Base-by-base conservation (phyloP, 1,139 yeast genomes). In the Trichomonascaceae sp. region DNA sequence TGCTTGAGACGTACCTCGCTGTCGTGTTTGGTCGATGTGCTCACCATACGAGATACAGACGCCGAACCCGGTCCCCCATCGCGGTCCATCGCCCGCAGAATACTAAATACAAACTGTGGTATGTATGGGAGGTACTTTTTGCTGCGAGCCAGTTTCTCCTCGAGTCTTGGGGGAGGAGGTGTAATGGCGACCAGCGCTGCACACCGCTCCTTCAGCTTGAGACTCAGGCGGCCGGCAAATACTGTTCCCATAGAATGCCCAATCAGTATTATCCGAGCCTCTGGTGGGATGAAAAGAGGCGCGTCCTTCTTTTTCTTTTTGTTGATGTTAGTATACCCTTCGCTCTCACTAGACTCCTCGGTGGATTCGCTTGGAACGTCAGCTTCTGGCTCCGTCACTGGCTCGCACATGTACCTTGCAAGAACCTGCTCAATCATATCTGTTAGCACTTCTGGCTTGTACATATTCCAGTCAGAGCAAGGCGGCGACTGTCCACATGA, bases 241-340 rank as follows among this genome's bases (percentile, higher is more conserved):
- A 69, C 71, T 1, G 80, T 64, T 2, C 92, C 92, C 81, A 78
- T 76, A 1, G 89, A 78, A 52, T 79, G 92, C 8, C 81, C 80
- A 4, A 80, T 57, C 20, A 79, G 46, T 1, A 78, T 67, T n/a
- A 77, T 54, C 33, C 64, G 35, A 17, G 29, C 30, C 22, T 17
- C 33, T 9, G 37, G 33, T 9, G n/a, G 15, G 11, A 20, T 20
- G 9, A 6, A 11, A 20, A 11, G 9, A 11, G 9, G 6, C 9
- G 9, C 11, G 11, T 20, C 11, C 9, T 20, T 20, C 9, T 6
- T 6, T 20, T 8, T 11, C 11, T 20, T 20, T 8, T 6, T 20
- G 23, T 20, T 20, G 23, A 8, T 11, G 11, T 20, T 20, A n/a
- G n/a, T n/a, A n/a, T n/a, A n/a, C n/a, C n/a, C n/a, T n/a, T n/a